Percentiles rank a stretch among this genome's conserved stretches.
Conservation (phyloP, 768 basidiomycete genomes). For the Russula brevipes region DNA sequence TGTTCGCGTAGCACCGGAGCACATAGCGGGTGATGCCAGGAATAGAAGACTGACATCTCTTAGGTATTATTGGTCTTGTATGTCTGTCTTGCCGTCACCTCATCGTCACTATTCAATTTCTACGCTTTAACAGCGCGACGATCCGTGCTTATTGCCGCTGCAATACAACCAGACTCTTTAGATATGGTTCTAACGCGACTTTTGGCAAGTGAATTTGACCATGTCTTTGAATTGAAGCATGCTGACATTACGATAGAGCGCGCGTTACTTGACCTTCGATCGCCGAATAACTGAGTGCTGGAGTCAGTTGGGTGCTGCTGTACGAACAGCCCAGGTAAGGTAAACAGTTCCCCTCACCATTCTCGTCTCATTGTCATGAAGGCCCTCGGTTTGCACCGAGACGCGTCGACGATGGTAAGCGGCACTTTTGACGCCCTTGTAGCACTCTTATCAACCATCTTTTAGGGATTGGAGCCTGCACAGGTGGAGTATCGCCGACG, state of each 20-base stretch:
- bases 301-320: slow-evolving; percentile 91
- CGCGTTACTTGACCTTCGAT: slow-evolving; percentile 66
- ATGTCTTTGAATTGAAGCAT: background rate
- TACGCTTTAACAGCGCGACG: slow-evolving; percentile 56
- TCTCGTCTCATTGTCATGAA: slow-evolving; percentile 2
- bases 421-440: background rate
- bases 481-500: slow-evolving; percentile 85
- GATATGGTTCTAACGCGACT: slow-evolving; percentile 92
- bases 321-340: slow-evolving; percentile 72
- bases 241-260: slow-evolving; percentile 44
- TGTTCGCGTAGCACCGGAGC: slow-evolving; percentile 78
- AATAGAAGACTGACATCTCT: slow-evolving; percentile 73
- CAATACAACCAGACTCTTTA: slow-evolving; percentile 87
- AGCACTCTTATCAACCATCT: slow-evolving; percentile 9
- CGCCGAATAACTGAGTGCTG: slow-evolving; percentile 91
- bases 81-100: slow-evolving; percentile 34
- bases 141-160: slow-evolving; percentile 84
- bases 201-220: slow-evolving; percentile 40
- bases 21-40: slow-evolving; percentile 74
- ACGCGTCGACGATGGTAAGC: slow-evolving; percentile 75
- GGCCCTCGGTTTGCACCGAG: slow-evolving; percentile 87
- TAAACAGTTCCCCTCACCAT: background rate
- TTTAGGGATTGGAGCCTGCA: slow-evolving; percentile 63
- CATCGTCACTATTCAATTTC: slow-evolving; percentile 21
- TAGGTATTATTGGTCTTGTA: slow-evolving; percentile 94